Conservation (phyloP, 495 filamentous ascomycete genomes). For the Aspergillus coremiiformis region DNA sequence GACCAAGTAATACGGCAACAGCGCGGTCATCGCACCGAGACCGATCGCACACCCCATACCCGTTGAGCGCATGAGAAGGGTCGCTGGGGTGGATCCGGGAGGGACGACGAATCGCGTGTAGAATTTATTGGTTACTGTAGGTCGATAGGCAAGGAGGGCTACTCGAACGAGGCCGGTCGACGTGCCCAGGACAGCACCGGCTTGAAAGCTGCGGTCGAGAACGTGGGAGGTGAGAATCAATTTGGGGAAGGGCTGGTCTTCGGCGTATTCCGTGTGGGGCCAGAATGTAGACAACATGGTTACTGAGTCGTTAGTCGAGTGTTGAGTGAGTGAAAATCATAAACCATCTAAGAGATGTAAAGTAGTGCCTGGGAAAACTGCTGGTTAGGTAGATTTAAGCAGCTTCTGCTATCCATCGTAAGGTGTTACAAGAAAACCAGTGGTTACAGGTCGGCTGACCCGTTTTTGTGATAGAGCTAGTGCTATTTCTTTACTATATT, state of each 20-base stretch:
- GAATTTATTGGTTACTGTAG: background rate
- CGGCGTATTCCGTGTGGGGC: slow-evolving; percentile 48
- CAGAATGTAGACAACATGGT: slow-evolving; percentile 40
- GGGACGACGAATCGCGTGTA: slow-evolving; percentile 1
- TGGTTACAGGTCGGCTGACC: no score
- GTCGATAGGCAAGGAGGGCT: background rate
- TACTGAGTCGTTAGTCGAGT: no score
- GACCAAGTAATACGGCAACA: slow-evolving; percentile 41
- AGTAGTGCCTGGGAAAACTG: no score
- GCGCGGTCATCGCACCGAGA: slow-evolving; percentile 24
- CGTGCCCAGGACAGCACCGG: slow-evolving; percentile 25
- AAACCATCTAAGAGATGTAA: no score
- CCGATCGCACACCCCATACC: slow-evolving; percentile 23
- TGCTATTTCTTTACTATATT: no score
- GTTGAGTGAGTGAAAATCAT: no score
- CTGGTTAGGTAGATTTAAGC: no score
- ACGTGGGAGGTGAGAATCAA: slow-evolving; percentile 52
- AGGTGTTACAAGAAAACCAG: no score
- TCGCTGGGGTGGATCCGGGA: slow-evolving; percentile 6
- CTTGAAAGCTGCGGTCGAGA: slow-evolving; percentile 45
- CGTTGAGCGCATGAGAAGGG: slow-evolving; percentile 29
- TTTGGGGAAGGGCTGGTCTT: slow-evolving; percentile 49
- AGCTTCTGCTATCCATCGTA: no score
- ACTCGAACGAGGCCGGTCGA: slow-evolving; percentile 30
- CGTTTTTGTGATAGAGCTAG: no score